Base-by-base conservation (phyloP, 2,329 filamentous ascomycete genomes). In the Anisogramma anomala region DNA sequence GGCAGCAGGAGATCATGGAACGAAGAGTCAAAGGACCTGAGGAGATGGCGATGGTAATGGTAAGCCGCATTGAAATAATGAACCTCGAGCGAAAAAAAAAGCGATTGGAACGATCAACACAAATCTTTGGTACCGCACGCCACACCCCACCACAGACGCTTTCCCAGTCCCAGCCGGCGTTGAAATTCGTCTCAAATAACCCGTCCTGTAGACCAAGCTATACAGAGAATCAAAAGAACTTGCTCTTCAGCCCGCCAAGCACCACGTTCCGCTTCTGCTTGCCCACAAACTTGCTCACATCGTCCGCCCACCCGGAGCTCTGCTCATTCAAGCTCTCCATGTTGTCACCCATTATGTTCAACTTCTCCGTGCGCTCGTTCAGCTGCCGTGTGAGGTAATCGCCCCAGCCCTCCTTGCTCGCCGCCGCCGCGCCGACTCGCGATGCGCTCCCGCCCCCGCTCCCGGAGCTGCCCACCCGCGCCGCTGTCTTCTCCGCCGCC, bases 231-330 rank as follows among this genome's bases (percentile, higher is more conserved):
- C 37, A 58, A 17, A 59, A 56, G 44, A 77, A 79, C 53, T 77
- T 77, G 55, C 73, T 67, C 56, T 75, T 79, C 14, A 80, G 62
- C 46, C 72, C 68, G 1, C 87, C 85, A 51, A 93, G 63, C 11
- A 94, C 67, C 49, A 91, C 68, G 48, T 84, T 88, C 57, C 79
- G 76, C 72, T 96, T 96, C 67, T 96, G 89, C 63, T 80, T 81
- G 43, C 71, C 73, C 4, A 94, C 80, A 59, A 76, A 95, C 59
- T 94, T 95, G 54, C 76, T 82, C 39, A 94, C 87, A 56, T 94
- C 88, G 23, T 87, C 77, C 11, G 86, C 82, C 79, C 86, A 96
- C 14, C 79, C 82, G 41, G 77, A 77, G 56, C 84, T 94, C 51
- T 81, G 81, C 53, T 86, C 74, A 54, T 89, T 81, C 46, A 95